Conservation (phyloP, 2,329 filamentous ascomycete genomes). For the Fusarium sublunatum region DNA sequence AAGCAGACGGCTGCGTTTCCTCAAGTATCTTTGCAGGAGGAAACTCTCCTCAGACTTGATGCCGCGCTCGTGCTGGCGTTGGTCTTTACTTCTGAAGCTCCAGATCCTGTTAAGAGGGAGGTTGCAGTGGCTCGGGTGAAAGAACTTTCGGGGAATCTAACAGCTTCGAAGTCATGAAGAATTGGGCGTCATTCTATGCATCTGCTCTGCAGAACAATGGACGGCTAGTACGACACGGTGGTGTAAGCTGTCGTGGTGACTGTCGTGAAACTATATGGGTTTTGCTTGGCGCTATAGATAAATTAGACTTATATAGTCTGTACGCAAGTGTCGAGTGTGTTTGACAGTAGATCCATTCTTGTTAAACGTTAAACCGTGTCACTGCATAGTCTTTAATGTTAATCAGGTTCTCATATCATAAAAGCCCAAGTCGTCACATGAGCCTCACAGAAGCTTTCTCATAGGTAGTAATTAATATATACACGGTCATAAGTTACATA, state of each 20-base stretch:
- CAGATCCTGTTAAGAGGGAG: background rate
- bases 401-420: no score
- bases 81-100: constrained; percentile 6
- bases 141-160: background rate
- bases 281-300: no score
- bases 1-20: rapidly evolving
- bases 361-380: no score
- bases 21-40: rapidly evolving
- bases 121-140: constrained; percentile 1
- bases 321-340: no score
- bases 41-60: constrained; percentile 3
- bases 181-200: no score
- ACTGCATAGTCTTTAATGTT: no score
- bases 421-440: background rate
- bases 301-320: no score
- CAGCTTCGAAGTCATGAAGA: background rate
- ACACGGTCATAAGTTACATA: constrained; percentile 1
- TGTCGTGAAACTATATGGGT: no score
- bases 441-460: background rate
- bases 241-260: no score
- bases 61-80: constrained; percentile 22
- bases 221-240: no score
- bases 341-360: no score
- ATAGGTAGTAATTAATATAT: constrained; percentile 15
- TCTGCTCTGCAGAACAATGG: no score